Evolutionary conservation across 2,329 filamentous ascomycete genomes (phyloP), one percentile per base, ranked within the genome.

Genomic region (Calonectria pteridis): DNA sequence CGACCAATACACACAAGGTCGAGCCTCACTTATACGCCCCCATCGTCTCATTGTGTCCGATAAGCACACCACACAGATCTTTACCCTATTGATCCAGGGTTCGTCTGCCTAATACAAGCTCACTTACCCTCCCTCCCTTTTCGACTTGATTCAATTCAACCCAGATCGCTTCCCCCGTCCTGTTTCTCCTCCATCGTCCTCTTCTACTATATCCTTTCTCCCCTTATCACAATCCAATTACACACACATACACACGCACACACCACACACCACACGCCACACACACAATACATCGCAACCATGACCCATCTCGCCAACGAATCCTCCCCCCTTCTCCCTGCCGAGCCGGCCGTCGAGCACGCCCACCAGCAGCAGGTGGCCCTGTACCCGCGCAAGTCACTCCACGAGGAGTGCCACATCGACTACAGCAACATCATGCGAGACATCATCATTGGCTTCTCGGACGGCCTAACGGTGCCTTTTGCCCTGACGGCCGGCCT

Each of bases 401-500:
- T 78, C 33, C 70, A 77, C 40, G 77, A 80, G 13, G 75, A 77
- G 28, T 81, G 80, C 16, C 80, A 82, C 72, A 77, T 82, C 66
- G 83, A 85, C 78, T 82, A 87, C 77, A 83, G 83, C 73, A 84
- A 86, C 70, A 80, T 91, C 67, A 84, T 93, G 20, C 88, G 89
- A 58, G 92, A 94, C 83, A 88, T 92, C 75, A 95, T 94, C 73
- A 93, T 96, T 77, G 94, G 94, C 67, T 92, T 95, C 78, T 93
- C 94, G 0, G 94, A 96, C 80, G 94, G 94, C 20, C 88, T 96
- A 77, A 96, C 94, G 0, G 94, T 96, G 0, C 94, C 94, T 0
- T 96, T 96, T 78, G 94, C 94, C 20, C 87, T 96, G 46, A 95
- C 93, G 0, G 94, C 94, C 0, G 94, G 94, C 18, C 87, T 96